These are phyloP conservation scores for Verticillium tricorpus DNA, from an alignment of 2,329 filamentous ascomycete genomes.

Conservation along the genomic window DNA sequence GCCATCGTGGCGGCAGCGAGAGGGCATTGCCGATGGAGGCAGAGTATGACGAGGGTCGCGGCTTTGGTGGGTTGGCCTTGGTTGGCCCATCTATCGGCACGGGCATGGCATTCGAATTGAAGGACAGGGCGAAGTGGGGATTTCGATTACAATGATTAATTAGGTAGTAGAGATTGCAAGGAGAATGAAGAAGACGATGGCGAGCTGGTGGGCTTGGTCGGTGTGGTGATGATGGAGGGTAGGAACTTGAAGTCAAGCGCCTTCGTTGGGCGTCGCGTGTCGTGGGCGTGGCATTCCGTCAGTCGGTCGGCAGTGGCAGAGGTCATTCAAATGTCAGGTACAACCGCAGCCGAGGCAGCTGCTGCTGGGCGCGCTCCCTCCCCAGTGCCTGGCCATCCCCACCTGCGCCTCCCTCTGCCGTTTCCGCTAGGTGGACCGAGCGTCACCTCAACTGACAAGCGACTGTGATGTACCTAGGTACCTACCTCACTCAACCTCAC, in stretches of 20 bases:
- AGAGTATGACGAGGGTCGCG: not conserved
- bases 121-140: not conserved
- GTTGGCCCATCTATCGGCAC: conserved; percentile 11
- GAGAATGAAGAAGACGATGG: not conserved
- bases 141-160: not conserved
- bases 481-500: too few species aligned
- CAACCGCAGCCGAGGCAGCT: not conserved
- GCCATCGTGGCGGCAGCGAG: conserved; percentile 59
- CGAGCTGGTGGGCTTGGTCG: not conserved
- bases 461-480: too few species aligned
- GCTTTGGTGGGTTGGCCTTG: conserved; percentile 5
- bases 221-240: not conserved
- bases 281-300: not conserved
- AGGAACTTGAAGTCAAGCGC: not conserved
- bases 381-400: not conserved
- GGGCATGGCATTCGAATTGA: conserved; percentile 6
- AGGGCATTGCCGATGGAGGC: conserved; percentile 28
- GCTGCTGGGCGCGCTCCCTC: not conserved
- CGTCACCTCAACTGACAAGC: not conserved
- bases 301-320: not conserved
- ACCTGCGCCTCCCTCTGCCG: not conserved
- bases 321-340: not conserved
- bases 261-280: not conserved
- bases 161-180: not conserved
- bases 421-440: not conserved